A percentile compares a stretch with the other conserved stretches of the same genome.
Evolutionary conservation across 345 rosid species (phyloP).

Genomic region (Citrus reticulata): DNA sequence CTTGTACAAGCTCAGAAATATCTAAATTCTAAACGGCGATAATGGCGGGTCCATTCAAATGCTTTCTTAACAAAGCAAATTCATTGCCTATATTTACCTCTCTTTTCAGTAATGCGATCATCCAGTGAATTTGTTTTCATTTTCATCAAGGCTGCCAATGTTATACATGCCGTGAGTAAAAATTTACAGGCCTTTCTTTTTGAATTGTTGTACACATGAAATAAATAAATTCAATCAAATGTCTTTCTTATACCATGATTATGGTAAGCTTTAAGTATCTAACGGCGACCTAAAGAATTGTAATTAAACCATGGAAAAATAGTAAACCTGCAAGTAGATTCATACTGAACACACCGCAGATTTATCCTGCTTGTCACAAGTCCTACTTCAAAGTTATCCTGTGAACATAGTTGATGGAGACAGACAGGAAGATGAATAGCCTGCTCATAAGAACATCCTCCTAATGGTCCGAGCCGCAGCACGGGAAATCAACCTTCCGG

Average conservation of each 20-base stretch:
- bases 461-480: slow-evolving; percentile 73
- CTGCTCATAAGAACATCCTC: slow-evolving; percentile 51
- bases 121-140: too few species aligned
- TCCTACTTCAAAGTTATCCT: neutral
- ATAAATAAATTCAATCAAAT: neutral
- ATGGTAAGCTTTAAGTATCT: neutral
- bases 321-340: neutral
- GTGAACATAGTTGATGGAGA: neutral
- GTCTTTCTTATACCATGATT: neutral
- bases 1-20: slow-evolving; percentile 30
- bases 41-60: neutral
- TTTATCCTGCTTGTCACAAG: neutral
- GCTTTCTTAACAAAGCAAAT: neutral
- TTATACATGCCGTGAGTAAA: too few species aligned
- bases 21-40: slow-evolving; percentile 9
- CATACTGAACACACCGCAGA: neutral
- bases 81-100: neutral
- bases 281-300: neutral
- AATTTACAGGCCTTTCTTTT: too few species aligned
- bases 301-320: too few species aligned
- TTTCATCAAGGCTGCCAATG: too few species aligned
- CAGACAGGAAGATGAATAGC: neutral
- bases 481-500: slow-evolving; percentile 69
- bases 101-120: neutral
- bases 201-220: neutral